Percentiles rank a stretch among this genome's conserved stretches.
phyloP scores from a whole-genome alignment of 805 yeast species.

The Blastobotrys attinorum region DNA sequence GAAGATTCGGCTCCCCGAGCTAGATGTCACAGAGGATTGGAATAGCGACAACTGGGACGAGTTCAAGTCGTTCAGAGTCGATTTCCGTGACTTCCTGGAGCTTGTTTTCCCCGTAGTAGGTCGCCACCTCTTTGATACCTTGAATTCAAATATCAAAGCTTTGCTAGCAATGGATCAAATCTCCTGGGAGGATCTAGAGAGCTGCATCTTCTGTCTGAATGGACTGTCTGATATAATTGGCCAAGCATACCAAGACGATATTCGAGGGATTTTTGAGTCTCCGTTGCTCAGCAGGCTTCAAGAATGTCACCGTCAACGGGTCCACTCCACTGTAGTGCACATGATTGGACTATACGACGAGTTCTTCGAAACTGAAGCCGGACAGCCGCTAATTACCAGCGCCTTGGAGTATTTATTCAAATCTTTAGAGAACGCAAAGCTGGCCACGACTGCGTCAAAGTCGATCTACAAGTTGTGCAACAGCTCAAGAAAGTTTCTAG shows the following conservation, averaged over 20 bases:
- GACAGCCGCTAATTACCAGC: conserved; percentile 37
- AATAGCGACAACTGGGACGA: conserved; percentile 38
- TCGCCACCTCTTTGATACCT: conserved; percentile 37
- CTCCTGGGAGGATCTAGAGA: conserved; percentile 44
- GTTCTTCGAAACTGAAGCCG: conserved; percentile 44
- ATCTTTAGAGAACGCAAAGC: conserved; percentile 26
- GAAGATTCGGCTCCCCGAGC: conserved; percentile 41
- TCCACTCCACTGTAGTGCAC: conserved; percentile 44
- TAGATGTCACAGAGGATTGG: conserved; percentile 19
- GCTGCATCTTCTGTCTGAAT: conserved; percentile 51
- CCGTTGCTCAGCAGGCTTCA: conserved; percentile 24
- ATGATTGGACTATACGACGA: conserved; percentile 53
- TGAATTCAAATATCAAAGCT: conserved; percentile 24
- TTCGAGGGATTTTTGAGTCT: conserved; percentile 24
- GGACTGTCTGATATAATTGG: conserved; percentile 48
- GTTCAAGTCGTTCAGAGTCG: conserved; percentile 60
- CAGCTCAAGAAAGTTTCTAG: conserved; percentile 20
- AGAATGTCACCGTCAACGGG: conserved; percentile 19
- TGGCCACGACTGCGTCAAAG: conserved; percentile 39
- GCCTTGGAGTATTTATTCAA: conserved; percentile 52
- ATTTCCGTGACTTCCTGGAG: conserved; percentile 72
- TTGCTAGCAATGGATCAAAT: conserved; percentile 5
- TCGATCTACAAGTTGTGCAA: conserved; percentile 45
- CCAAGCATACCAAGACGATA: conserved; percentile 25
- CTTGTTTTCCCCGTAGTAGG: conserved; percentile 61